Evolutionary conservation across 2,329 filamentous ascomycete genomes (phyloP).

Genomic region (Tolypocladium ophioglossoides): DNA sequence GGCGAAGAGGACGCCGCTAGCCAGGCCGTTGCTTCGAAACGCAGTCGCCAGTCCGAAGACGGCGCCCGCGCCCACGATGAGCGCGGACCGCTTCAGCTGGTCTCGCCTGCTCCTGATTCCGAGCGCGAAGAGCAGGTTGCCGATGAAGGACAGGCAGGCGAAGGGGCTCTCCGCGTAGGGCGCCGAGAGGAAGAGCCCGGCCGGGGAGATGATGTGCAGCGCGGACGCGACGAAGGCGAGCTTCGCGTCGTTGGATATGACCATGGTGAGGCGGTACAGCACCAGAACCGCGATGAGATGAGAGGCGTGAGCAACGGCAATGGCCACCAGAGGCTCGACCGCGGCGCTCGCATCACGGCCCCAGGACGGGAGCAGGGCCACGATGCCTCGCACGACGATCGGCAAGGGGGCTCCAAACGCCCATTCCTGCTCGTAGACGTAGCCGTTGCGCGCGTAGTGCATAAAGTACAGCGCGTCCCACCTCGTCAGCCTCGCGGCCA

Average conservation of each 20-base stretch:
- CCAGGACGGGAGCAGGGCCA: slow-evolving; percentile 15
- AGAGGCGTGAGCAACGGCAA: slow-evolving; percentile 58
- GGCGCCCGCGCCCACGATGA: slow-evolving; percentile 51
- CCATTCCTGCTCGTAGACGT: slow-evolving; percentile 76
- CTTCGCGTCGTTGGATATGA: slow-evolving; percentile 39
- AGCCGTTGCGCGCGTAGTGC: slow-evolving; percentile 49
- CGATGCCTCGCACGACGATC: slow-evolving; percentile 25
- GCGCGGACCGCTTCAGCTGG: slow-evolving; percentile 28
- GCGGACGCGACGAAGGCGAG: slow-evolving; percentile 58
- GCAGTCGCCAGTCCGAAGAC: slow-evolving; percentile 62
- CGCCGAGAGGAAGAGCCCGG: slow-evolving; percentile 78
- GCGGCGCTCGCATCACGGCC: slow-evolving; percentile 9
- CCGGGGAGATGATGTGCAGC: slow-evolving; percentile 77
- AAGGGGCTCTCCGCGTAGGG: slow-evolving; percentile 78
- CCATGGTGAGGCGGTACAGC: slow-evolving; percentile 55
- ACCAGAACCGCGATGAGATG: slow-evolving; percentile 68
- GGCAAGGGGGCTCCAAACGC: slow-evolving; percentile 55
- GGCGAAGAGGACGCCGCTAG: slow-evolving; percentile 70
- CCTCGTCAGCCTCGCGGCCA: slow-evolving; percentile 51
- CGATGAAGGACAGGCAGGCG: slow-evolving; percentile 65
- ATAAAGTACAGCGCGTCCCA: slow-evolving; percentile 80
- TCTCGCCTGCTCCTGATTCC: slow-evolving; percentile 19
- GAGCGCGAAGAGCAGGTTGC: slow-evolving; percentile 57
- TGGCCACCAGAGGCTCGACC: slow-evolving; percentile 42
- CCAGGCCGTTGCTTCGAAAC: slow-evolving; percentile 76